phyloP scores from a whole-genome alignment of 148 eudicot genomes.

The Chenopodium berlandieri region DNA sequence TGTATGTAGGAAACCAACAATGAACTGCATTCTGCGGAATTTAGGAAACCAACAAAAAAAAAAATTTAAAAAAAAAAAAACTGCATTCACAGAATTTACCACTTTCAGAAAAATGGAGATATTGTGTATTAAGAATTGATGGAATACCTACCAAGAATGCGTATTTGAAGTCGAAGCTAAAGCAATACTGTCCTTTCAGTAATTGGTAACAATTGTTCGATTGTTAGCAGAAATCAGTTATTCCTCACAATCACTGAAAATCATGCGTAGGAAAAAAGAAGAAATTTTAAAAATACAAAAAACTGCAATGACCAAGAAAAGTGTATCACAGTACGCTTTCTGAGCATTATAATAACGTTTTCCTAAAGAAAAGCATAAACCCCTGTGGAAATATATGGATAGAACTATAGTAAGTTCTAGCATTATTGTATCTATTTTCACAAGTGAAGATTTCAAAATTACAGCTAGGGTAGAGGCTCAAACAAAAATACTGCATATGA shows the following conservation, averaged over 20 bases:
- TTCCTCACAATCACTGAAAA: not conserved
- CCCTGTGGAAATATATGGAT: not conserved
- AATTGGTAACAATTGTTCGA: not conserved
- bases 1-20: not conserved
- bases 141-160: not conserved
- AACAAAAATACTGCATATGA: constrained; percentile 20
- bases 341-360: not conserved
- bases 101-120: too few relatives aligned
- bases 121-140: too few relatives aligned
- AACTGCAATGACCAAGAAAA: not conserved
- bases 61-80: too few relatives aligned
- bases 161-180: not conserved
- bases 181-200: not conserved
- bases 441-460: not conserved
- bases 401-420: not conserved
- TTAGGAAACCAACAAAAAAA: not conserved
- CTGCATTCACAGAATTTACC: too few relatives aligned
- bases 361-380: not conserved
- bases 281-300: too few relatives aligned
- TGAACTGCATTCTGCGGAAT: too few relatives aligned
- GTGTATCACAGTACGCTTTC: not conserved
- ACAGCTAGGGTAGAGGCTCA: constrained; percentile 7
- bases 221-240: not conserved
- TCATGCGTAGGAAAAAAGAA: too few relatives aligned
- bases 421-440: not conserved